Evolutionary conservation across 768 basidiomycete species (phyloP), one percentile per base, ranked within the genome.

Genomic region (Mycena albidolilacea): DNA sequence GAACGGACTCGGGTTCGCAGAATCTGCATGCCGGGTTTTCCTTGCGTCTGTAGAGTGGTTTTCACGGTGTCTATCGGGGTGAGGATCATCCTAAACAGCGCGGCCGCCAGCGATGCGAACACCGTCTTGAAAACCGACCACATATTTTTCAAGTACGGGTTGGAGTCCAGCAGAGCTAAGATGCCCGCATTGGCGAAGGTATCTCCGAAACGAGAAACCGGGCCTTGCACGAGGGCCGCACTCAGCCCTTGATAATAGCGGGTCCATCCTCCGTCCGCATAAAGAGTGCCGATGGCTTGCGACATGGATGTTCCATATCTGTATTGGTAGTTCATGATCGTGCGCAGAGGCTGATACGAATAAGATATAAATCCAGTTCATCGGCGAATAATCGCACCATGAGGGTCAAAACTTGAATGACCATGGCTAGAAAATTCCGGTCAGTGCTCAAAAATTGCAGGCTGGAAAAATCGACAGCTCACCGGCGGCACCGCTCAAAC

Each of bases 301-400:
- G 90, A 90, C 7, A 91, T 91, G 1, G 90, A 88, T 2, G 92
- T 93, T n/a, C 97, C 97, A 79, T 91, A 97, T 65, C 93, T 90
- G 80, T 97, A 96, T 83, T 97, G 96, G 79, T 95, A 98, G 85
- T 98, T 99, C 97, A 99, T 98, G 67, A 97, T 88, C 3, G 97
- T 98, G n/a, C 96, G 90, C n/a, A 97, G 82, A 7, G 96, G 96
- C 93, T 93, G 66, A 54, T 59, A 21, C 61, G 37, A 38, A 14
- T 68, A 23, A 72, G 52, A 72, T 69, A 76, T 37, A 5, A 21
- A 38, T 44, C 30, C 12, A 9, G n/a, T 15, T 17, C 46, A 70
- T 17, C 43, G 72, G 41, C 58, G 58, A 2, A 54, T 23, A 63
- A 38, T 30, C 74, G 17, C 74, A 86, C 88, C 96, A 98, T 98